Evolutionary conservation across 805 yeast species (phyloP).

Genomic region (Lipomyces yamadae): DNA sequence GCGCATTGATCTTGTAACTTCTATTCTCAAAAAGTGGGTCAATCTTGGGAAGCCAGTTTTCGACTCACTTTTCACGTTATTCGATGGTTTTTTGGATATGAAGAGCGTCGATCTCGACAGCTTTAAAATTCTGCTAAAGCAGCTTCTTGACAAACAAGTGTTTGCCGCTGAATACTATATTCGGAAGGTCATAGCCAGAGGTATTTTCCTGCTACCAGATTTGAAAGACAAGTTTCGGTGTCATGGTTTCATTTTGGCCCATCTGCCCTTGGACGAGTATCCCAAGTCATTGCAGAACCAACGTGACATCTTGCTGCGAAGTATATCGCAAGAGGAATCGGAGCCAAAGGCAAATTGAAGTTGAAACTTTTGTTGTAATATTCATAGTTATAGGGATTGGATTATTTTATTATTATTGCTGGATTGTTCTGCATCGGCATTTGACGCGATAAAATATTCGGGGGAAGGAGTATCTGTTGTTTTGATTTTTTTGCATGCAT

Average conservation of each 20-base stretch:
- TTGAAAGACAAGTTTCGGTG: conserved; percentile 44
- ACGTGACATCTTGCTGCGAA: conserved; percentile 18
- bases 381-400: background rate
- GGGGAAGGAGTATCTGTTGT: background rate
- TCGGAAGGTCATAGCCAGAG: conserved; percentile 82
- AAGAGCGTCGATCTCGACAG: conserved; percentile 48
- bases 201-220: conserved; percentile 60
- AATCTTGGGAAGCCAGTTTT: conserved; percentile 39
- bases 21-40: conserved; percentile 31
- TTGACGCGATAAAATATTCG: background rate
- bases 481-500: background rate
- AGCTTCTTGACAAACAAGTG: conserved; percentile 54
- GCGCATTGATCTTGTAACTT: conserved; percentile 38
- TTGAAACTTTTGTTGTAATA: conserved; percentile 18
- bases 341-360: conserved; percentile 15
- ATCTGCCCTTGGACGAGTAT: conserved; percentile 41
- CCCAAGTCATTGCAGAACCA: conserved; percentile 25
- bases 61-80: conserved; percentile 39
- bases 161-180: conserved; percentile 69
- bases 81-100: conserved; percentile 30
- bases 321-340: conserved; percentile 13
- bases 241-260: conserved; percentile 57
- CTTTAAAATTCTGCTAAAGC: conserved; percentile 47
- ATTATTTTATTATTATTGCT: background rate
- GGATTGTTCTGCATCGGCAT: background rate